Evolutionary conservation across 129 eudicot species (phyloP).

Genomic region (Tagetes patula): DNA sequence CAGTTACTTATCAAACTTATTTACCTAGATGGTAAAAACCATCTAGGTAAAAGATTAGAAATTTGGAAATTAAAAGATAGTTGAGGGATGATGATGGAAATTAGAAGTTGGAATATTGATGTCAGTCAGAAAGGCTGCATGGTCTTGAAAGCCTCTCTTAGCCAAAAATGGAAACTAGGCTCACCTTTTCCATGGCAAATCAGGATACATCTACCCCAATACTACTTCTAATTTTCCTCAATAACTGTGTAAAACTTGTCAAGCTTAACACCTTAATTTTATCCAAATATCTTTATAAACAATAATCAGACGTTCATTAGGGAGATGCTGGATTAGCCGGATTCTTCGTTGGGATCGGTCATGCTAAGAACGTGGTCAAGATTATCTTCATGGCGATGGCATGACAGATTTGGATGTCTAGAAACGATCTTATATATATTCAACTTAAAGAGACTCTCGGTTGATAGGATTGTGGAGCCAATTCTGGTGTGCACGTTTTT

Average conservation of each 20-base stretch:
- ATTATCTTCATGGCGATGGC: too few relatives aligned
- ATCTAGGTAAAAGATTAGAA: background rate
- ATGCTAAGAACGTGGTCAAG: too few relatives aligned
- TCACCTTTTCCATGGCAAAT: slow-evolving; percentile 35
- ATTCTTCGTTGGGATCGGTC: too few relatives aligned
- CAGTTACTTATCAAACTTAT: too few relatives aligned
- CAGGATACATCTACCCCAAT: slow-evolving; percentile 19
- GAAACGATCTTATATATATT: too few relatives aligned
- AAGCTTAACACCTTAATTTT: background rate
- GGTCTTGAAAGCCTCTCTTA: slow-evolving; percentile 29
- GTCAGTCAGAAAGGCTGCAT: slow-evolving; percentile 39
- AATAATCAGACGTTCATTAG: too few relatives aligned
- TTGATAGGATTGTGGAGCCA: too few relatives aligned
- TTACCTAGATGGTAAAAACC: background rate
- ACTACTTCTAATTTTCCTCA: slow-evolving; percentile 9
- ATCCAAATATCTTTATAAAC: background rate
- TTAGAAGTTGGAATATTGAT: slow-evolving; percentile 17
- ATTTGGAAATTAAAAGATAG: background rate
- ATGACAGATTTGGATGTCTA: too few relatives aligned
- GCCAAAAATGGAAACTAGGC: slow-evolving; percentile 38
- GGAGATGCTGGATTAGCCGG: too few relatives aligned
- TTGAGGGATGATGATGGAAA: slow-evolving; percentile 29
- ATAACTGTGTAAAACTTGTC: background rate
- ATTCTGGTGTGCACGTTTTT: too few relatives aligned
- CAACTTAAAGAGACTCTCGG: too few relatives aligned